Evolutionary conservation across 2,329 filamentous ascomycete species (phyloP).

Genomic region (Geosmithia morbida): DNA sequence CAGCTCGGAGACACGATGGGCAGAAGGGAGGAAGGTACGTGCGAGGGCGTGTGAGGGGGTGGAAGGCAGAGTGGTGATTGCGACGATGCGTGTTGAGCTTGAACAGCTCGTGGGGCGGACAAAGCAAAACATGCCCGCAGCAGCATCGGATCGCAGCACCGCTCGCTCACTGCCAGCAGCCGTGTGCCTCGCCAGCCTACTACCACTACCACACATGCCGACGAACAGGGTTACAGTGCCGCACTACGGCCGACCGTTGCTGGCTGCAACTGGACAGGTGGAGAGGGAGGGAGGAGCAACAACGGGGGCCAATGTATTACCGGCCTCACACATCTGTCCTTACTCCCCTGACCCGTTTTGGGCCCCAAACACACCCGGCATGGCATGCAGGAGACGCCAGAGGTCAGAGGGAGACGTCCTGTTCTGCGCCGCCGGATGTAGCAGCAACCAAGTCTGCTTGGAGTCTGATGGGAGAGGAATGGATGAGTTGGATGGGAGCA

Average conservation of each 20-base stretch:
- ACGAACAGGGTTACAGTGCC: no score
- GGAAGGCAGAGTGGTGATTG: neutral
- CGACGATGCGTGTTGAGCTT: neutral
- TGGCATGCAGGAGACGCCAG: neutral
- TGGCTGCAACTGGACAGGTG: conserved; percentile 1
- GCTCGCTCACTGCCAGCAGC: no score
- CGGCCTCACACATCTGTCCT: no score
- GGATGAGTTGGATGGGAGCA: neutral
- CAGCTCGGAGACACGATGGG: neutral
- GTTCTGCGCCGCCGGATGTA: neutral
- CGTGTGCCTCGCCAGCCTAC: no score
- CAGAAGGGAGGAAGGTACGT: no score
- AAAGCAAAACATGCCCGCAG: no score
- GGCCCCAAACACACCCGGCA: neutral
- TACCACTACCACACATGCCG: no score
- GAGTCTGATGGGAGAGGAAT: neutral
- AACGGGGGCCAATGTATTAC: neutral
- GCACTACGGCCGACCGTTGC: no score
- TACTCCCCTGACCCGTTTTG: neutral
- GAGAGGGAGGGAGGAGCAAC: neutral
- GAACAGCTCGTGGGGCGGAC: neutral
- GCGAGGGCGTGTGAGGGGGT: neutral
- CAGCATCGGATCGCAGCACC: no score
- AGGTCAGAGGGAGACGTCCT: neutral
- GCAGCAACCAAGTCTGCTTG: neutral